These are phyloP conservation scores for Scenedesmus sp. DNA, from an alignment of 163 green algal species.

Conservation along the genomic window DNA sequence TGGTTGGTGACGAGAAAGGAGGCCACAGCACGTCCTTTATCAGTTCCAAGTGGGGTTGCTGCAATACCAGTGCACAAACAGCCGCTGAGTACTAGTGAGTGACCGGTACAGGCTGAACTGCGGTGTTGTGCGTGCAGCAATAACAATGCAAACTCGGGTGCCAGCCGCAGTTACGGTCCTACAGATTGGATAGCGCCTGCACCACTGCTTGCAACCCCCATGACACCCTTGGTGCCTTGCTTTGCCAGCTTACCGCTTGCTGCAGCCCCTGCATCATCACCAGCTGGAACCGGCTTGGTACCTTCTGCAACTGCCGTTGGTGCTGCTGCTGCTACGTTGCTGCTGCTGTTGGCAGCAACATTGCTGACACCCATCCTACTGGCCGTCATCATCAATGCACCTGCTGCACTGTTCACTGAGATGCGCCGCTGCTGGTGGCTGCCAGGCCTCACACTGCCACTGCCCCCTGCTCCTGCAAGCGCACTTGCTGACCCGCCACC, in stretches of 20 bases:
- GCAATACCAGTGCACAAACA: no score
- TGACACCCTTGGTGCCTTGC: background rate
- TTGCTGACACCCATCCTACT: background rate
- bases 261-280: background rate
- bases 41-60: no score
- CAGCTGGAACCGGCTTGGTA: background rate
- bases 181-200: no score
- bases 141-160: no score
- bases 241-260: background rate
- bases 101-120: no score
- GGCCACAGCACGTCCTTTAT: no score
- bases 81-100: no score
- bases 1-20: no score
- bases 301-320: background rate
- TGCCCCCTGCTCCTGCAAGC: background rate
- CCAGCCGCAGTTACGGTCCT: no score
- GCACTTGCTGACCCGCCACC: background rate
- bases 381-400: background rate
- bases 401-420: conserved; percentile 16
- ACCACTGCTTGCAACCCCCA: background rate
- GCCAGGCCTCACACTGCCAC: background rate
- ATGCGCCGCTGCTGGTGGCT: conserved; percentile 14
- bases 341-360: background rate
- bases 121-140: no score
- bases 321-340: background rate